Conservation (phyloP, 805 yeast genomes). For the Yarrowia porcina region DNA sequence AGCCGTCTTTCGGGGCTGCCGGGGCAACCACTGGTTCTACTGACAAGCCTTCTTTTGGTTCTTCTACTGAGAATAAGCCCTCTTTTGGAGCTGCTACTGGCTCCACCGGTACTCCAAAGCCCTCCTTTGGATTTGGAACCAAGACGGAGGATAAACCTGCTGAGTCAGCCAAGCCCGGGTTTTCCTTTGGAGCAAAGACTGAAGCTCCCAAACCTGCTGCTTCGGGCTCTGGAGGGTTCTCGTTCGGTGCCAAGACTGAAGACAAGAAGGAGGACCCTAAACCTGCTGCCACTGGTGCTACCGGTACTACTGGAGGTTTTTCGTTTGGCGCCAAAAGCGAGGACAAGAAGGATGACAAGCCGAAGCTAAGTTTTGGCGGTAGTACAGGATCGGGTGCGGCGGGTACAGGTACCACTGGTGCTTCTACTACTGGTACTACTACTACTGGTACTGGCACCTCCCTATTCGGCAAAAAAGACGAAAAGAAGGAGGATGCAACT, state of each 20-base stretch:
- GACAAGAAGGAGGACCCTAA: slow-evolving; percentile 28
- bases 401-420: not conserved
- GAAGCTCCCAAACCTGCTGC: not conserved
- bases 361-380: not conserved
- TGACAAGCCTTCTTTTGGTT: no score
- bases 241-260: slow-evolving; percentile 27
- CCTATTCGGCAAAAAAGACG: slow-evolving; percentile 14
- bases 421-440: slow-evolving; percentile 35
- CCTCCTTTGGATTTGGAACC: not conserved
- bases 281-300: slow-evolving; percentile 18
- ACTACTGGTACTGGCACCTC: no score
- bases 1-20: no score
- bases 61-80: no score
- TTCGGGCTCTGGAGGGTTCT: slow-evolving; percentile 14
- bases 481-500: not conserved
- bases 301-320: slow-evolving; percentile 32
- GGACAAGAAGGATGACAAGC: slow-evolving; percentile 27
- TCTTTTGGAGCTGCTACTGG: slow-evolving; percentile 24
- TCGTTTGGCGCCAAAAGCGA: slow-evolving; percentile 27
- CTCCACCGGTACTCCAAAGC: not conserved
- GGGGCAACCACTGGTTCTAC: no score
- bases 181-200: not conserved
- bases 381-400: slow-evolving; percentile 20
- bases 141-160: not conserved
- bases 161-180: not conserved